A percentile compares a stretch with the other conserved stretches of the same genome.
Conservation (phyloP, 441 rosid species). For the Brassica hybrid region DNA sequence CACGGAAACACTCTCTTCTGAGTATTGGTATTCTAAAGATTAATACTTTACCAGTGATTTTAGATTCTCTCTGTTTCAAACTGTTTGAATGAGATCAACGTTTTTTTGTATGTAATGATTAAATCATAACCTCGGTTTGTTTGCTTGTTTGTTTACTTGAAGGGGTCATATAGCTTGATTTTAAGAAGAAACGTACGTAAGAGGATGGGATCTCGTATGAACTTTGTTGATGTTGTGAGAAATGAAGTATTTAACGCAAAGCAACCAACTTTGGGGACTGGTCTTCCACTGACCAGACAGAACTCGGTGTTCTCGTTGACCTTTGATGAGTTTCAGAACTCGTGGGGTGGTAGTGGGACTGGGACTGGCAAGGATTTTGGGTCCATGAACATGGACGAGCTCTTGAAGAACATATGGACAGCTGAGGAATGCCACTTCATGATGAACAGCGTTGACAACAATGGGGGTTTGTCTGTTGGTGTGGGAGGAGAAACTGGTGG, state of each 20-base stretch:
- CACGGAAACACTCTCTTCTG: not conserved
- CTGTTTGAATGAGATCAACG: not conserved
- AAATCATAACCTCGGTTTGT: not conserved
- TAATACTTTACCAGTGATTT: conserved; percentile 1
- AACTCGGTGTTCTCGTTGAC: conserved; percentile 65
- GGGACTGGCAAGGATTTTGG: conserved; percentile 74
- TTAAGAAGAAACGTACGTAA: conserved; percentile 5
- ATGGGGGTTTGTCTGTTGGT: conserved; percentile 31
- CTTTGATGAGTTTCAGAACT: conserved; percentile 69
- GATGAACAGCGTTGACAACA: conserved; percentile 13
- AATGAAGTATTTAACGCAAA: conserved; percentile 37
- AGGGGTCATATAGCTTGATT: conserved; percentile 29
- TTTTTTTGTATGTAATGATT: not conserved
- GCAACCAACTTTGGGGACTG: conserved; percentile 40
- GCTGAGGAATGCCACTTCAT: conserved; percentile 65
- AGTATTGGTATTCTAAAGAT: conserved; percentile 4
- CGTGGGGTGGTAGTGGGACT: conserved; percentile 44
- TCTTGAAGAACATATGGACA: conserved; percentile 69
- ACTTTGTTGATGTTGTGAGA: conserved; percentile 50
- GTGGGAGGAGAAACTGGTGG: conserved; percentile 21
- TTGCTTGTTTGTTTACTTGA: not conserved
- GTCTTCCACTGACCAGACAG: conserved; percentile 54
- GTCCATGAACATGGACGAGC: conserved; percentile 85
- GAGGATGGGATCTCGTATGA: conserved; percentile 51
- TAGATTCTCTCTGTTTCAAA: not conserved